Evolutionary conservation across 495 filamentous ascomycete genomes (phyloP), one percentile per base, ranked within the genome.

Genomic region (Cercophora samala): DNA sequence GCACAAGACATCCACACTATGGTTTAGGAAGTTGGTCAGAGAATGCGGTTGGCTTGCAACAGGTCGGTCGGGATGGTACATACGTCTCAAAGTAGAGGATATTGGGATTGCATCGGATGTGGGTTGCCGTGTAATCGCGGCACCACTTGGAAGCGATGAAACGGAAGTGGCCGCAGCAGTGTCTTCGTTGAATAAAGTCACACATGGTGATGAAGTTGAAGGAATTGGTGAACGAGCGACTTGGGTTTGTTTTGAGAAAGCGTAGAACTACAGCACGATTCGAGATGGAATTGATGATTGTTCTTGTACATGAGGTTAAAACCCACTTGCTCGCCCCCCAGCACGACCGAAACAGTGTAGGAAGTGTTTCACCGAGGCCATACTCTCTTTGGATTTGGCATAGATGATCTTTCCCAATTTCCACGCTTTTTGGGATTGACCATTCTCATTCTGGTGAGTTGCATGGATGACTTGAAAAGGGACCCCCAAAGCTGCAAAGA

Each of bases 101-200:
- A 26, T 76, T 68, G 25, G 71, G 74, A 23, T 59, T 37, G 46
- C 72, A 75, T 32, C 67, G 26, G 58, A 70, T 74, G 56, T 71
- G 69, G 0, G 70, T 71, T 1, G 63, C 23, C 17, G 64, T 64
- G 63, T 77, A 77, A 4, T 63, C 63, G 9, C 17, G 29, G 59
- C 73, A 77, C 75, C 75, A 77, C 3, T 21, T 42, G 2, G 68
- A 70, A 2, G 72, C 73, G 19, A 75, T 74, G 64, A 62, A 75
- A 13, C 73, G 75, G 58, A 67, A 64, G 66, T 77, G 73, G 5
- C 68, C 62, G 64, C 74, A 76, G 53, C 4, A 17, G 54, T 72
- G 72, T 58, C 73, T 66, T 58, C 71, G 64, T 63, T 76, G 55
- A 37, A 71, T 58, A 23, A 62, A 63, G 53, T 67, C 58, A 56